Percentiles rank a stretch among this genome's conserved stretches.
phyloP scores from a whole-genome alignment of 257 asterid species.

The Nicotiana sylvestris region DNA sequence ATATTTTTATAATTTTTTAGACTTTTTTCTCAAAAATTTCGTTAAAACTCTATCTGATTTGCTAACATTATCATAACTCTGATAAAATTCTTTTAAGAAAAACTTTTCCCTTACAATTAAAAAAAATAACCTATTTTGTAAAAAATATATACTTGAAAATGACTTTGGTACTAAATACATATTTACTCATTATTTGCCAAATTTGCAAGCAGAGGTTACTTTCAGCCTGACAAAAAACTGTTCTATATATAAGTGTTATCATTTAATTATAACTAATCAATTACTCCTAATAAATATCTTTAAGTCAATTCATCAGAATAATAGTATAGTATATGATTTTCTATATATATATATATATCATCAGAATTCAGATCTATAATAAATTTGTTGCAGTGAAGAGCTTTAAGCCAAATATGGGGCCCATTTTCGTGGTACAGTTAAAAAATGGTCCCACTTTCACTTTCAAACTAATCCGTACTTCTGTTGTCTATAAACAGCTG shows the following conservation, averaged over 20 bases:
- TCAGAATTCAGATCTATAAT: not conserved
- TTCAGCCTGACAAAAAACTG: not conserved
- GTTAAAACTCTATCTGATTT: not conserved
- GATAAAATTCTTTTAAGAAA: not conserved
- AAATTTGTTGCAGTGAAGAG: slow-evolving; percentile 9
- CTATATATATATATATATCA: not conserved
- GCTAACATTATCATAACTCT: not conserved
- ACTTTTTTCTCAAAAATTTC: no score
- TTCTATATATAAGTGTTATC: not conserved
- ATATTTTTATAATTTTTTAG: no score
- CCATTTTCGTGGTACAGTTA: not conserved
- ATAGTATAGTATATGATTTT: not conserved
- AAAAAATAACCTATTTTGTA: not conserved
- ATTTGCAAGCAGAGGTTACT: not conserved
- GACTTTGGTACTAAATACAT: no score
- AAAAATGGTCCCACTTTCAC: slow-evolving; percentile 27
- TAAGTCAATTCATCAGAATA: not conserved
- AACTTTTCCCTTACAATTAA: not conserved
- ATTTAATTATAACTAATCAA: not conserved
- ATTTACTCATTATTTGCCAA: not conserved
- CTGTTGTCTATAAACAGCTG: slow-evolving; percentile 50
- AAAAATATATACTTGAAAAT: not conserved
- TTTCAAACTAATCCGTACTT: slow-evolving; percentile 23
- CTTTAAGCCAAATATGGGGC: slow-evolving; percentile 18
- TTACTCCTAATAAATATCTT: not conserved